A percentile compares a stretch with the other conserved stretches of the same genome.
phyloP scores from a whole-genome alignment of 2,329 filamentous ascomycete genomes.

The Bipolaris zeicola region DNA sequence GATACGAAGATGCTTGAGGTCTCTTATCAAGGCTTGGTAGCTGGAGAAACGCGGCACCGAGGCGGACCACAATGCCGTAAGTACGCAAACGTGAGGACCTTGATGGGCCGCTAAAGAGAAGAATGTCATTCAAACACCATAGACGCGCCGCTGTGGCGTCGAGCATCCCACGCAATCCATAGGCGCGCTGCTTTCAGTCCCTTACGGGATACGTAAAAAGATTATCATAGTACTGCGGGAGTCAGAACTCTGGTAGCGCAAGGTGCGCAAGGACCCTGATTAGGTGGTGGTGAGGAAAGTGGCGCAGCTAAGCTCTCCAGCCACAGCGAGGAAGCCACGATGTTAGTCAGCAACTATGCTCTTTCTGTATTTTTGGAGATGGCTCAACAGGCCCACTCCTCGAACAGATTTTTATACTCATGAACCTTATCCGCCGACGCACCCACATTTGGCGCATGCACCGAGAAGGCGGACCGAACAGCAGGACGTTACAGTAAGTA shows the following conservation, averaged over 20 bases:
- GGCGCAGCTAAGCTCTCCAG: not conserved
- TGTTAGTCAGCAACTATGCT: constrained; percentile 1
- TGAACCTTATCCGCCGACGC: not conserved
- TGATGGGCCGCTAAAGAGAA: constrained; percentile 14
- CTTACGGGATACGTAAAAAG: not conserved
- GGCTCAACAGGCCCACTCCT: not conserved
- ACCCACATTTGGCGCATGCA: not conserved
- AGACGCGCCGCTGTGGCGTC: not conserved
- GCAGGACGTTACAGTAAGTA: not conserved
- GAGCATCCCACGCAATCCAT: not conserved
- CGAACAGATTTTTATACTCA: not conserved
- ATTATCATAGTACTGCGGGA: not conserved
- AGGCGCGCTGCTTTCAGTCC: not conserved
- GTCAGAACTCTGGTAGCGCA: not conserved
- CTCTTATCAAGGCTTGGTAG: constrained; percentile 1
- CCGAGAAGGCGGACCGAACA: not conserved
- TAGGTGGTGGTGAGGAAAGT: not conserved
- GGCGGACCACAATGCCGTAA: not conserved
- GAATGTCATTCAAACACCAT: constrained; percentile 4
- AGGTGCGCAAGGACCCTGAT: not conserved
- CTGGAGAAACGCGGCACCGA: not conserved
- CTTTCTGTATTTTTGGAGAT: not conserved
- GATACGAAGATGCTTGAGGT: constrained; percentile 1
- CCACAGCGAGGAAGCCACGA: not conserved
- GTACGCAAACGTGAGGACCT: constrained; percentile 9